Percentiles rank a stretch among this genome's conserved stretches.
These are phyloP conservation scores for Smallanthus sonchifolius DNA, from an alignment of 129 eudicot genomes.

Conservation along the genomic window DNA sequence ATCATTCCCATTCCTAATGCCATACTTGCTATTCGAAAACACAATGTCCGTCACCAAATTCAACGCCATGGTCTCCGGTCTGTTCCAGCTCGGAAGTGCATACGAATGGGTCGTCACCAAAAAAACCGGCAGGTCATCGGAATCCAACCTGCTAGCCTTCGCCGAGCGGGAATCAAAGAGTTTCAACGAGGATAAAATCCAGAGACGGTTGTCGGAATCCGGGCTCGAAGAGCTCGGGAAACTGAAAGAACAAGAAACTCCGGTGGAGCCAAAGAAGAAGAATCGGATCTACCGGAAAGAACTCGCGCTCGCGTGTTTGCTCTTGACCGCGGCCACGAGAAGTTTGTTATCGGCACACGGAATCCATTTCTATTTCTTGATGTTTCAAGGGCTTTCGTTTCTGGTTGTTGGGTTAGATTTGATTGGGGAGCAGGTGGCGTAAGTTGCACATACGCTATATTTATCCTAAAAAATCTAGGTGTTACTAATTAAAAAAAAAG, in stretches of 20 bases:
- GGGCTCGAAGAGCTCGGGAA: slow-evolving; percentile 78
- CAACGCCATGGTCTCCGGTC: slow-evolving; percentile 85
- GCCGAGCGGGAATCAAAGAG: slow-evolving; percentile 68
- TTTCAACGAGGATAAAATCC: slow-evolving; percentile 59
- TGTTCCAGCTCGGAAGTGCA: slow-evolving; percentile 92
- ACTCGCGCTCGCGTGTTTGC: slow-evolving; percentile 70
- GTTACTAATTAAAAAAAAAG: too few relatives aligned
- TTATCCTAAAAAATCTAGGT: too few relatives aligned
- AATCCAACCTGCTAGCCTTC: slow-evolving; percentile 66
- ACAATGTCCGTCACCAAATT: slow-evolving; percentile 96
- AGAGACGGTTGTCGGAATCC: slow-evolving; percentile 69
- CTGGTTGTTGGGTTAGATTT: slow-evolving; percentile 80
- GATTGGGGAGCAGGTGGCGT: slow-evolving; percentile 76
- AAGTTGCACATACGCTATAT: neutral
- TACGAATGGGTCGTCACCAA: slow-evolving; percentile 97
- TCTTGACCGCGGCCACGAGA: slow-evolving; percentile 82
- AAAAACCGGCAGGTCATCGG: slow-evolving; percentile 83
- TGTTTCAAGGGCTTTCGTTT: slow-evolving; percentile 88
- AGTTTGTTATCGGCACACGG: slow-evolving; percentile 87
- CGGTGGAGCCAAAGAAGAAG: slow-evolving; percentile 42
- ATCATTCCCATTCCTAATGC: slow-evolving; percentile 88
- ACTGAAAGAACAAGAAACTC: slow-evolving; percentile 46
- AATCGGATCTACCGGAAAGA: slow-evolving; percentile 70
- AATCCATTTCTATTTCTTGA: slow-evolving; percentile 79
- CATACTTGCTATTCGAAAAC: slow-evolving; percentile 85